Evolutionary conservation across 805 yeast genomes (phyloP), one percentile per base, ranked within the genome.

Genomic region (Zygoascus tannicola): DNA sequence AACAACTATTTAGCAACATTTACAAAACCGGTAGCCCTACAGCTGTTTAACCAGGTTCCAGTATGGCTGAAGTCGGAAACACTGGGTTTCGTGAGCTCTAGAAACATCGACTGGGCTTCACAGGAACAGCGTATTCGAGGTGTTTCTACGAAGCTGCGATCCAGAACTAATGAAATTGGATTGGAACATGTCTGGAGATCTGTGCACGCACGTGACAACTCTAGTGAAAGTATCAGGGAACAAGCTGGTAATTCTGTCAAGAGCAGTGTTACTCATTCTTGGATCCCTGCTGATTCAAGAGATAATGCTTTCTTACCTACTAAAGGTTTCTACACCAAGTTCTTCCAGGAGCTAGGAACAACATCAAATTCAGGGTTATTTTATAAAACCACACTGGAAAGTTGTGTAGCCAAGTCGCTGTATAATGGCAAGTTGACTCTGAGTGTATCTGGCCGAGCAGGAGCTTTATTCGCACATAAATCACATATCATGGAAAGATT

Each of bases 401-500:
- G 46, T 4, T 35, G 19, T 4, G 22, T 20, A 21, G 37, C 32
- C 4, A 10, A 19, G 41, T 52, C 43, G 28, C 28, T 26, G 43
- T 45, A 3, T 5, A 36, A 35, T n/a, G 18, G 20, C 18, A 14
- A 35, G 30, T 12, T 39, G n/a, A 34, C 22, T 3, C 12, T 35
- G 8, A 20, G 33, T 20, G 22, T 18, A n/a, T 22, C 45, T 14
- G 15, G 28, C 15, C 43, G 43, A 3, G 35, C 43, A 18, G 50
- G 50, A 4, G 20, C 40, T 4, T 33, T 47, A 33, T 37, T 43
- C 33, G 26, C 43, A 3, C 20, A 21, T 20, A 18, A 22, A n/a
- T 44, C 84, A 1, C 88, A 83, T 55, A 56, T 80, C 23, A 73
- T 80, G 57, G 98, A 90, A 60, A 73, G 84, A 50, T 90, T 88